A percentile compares a stretch with the other conserved stretches of the same genome.
These are phyloP conservation scores for Phoma herbarum DNA, from an alignment of 2,329 filamentous ascomycete genomes.

Conservation along the genomic window DNA sequence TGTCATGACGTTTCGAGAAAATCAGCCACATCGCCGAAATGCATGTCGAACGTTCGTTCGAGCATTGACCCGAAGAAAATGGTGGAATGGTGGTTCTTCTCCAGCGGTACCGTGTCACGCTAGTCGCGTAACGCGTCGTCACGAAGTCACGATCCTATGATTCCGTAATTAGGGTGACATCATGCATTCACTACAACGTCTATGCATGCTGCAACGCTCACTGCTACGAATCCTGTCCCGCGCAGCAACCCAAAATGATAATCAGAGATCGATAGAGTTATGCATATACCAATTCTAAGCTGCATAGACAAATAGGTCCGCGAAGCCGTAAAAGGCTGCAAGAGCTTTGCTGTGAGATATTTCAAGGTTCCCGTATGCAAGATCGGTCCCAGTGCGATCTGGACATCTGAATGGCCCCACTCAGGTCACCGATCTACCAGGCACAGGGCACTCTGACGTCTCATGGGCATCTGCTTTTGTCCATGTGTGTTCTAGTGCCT, in stretches of 20 bases:
- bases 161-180: slow-evolving; percentile 8
- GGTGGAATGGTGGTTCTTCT: neutral
- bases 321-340: neutral
- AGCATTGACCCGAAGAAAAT: neutral
- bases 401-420: neutral
- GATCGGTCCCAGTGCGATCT: slow-evolving; percentile 13
- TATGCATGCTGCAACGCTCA: neutral
- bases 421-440: slow-evolving; percentile 5
- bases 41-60: neutral
- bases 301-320: neutral
- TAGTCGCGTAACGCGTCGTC: slow-evolving; percentile 18
- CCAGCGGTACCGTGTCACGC: neutral
- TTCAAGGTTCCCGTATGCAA: slow-evolving; percentile 1
- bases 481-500: neutral
- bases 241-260: neutral
- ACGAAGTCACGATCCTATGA: slow-evolving; percentile 14
- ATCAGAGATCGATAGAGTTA: neutral
- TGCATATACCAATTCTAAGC: neutral
- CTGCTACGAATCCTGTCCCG: neutral
- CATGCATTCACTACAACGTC: slow-evolving; percentile 2
- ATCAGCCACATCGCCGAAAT: neutral
- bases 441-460: slow-evolving; percentile 6
- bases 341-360: neutral
- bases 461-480: neutral
- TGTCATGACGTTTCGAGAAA: neutral